phyloP scores from a whole-genome alignment of 768 basidiomycete genomes.

The Scleroderma bovista region DNA sequence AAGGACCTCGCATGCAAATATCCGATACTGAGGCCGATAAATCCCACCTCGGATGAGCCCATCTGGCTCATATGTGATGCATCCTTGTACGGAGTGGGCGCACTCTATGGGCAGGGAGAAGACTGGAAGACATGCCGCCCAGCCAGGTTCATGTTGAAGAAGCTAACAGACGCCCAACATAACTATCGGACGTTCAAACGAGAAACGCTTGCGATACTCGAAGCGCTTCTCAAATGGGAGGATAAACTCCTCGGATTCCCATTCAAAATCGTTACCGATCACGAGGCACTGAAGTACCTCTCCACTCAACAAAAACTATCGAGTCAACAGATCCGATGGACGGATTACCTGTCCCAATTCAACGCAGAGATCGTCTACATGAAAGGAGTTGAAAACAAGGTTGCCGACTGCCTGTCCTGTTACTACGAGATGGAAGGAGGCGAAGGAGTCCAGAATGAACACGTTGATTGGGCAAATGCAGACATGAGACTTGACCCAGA shows the following conservation, averaged over 20 bases:
- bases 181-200: constrained; percentile 23
- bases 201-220: constrained; percentile 16
- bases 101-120: constrained; percentile 24
- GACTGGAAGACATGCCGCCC: constrained; percentile 20
- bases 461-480: background rate
- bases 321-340: background rate
- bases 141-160: constrained; percentile 24
- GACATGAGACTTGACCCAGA: background rate
- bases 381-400: no score
- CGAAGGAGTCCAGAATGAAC: background rate
- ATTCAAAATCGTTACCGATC: constrained; percentile 22
- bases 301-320: constrained; percentile 10
- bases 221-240: constrained; percentile 20
- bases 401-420: no score
- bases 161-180: constrained; percentile 23
- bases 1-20: constrained; percentile 15
- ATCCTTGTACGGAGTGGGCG: constrained; percentile 1
- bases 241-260: constrained; percentile 13
- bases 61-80: constrained; percentile 27
- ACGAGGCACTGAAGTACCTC: constrained; percentile 26
- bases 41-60: constrained; percentile 9
- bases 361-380: background rate
- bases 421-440: no score
- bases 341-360: background rate
- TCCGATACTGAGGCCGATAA: constrained; percentile 16